A percentile compares a stretch with the other conserved stretches of the same genome.
Conservation (phyloP, 208 protist species). For the Trypanosoma conorhini region DNA sequence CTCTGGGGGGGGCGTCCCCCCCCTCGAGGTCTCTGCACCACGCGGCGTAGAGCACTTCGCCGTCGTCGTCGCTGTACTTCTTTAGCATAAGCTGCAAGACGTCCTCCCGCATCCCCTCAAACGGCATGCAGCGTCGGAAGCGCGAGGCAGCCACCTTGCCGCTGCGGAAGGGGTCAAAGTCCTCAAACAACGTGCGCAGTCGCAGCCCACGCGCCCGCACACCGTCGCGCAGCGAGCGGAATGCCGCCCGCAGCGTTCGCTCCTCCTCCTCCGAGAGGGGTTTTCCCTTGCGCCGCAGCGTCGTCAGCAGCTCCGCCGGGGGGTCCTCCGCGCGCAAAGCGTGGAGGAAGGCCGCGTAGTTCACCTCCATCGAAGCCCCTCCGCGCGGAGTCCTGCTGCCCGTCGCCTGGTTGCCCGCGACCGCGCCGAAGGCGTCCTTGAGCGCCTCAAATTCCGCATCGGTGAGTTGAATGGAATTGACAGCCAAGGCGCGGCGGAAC, state of each 20-base stretch:
- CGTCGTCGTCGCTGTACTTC: conserved; percentile 74
- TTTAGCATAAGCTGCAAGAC: conserved; percentile 55
- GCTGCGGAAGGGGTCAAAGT: conserved; percentile 75
- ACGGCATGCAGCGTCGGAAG: conserved; percentile 72
- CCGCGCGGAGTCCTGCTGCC: conserved; percentile 5
- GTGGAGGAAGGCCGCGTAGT: conserved; percentile 51
- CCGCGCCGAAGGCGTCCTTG: conserved; percentile 32
- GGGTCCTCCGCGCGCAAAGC: conserved; percentile 35
- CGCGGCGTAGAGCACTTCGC: conserved; percentile 69
- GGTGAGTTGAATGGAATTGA: conserved; percentile 52
- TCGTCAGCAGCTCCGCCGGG: conserved; percentile 36
- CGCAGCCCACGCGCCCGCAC: conserved; percentile 51
- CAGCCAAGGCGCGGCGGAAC: conserved; percentile 67
- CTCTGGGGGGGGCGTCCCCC: conserved; percentile 5
- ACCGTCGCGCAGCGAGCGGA: conserved; percentile 43
- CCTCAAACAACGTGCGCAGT: conserved; percentile 61
- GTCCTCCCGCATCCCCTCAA: conserved; percentile 30
- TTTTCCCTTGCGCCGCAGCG: conserved; percentile 26
- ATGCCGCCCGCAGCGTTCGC: conserved; percentile 29
- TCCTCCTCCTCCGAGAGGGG: conserved; percentile 57
- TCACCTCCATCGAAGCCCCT: conserved; percentile 27
- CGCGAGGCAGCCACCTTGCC: conserved; percentile 67
- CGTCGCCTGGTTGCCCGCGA: background rate
- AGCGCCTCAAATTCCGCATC: conserved; percentile 48
- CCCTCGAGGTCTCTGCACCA: conserved; percentile 77